Evolutionary conservation across 495 filamentous ascomycete species (phyloP), one percentile per base, ranked within the genome.

Genomic region (Acidiella bohemica): DNA sequence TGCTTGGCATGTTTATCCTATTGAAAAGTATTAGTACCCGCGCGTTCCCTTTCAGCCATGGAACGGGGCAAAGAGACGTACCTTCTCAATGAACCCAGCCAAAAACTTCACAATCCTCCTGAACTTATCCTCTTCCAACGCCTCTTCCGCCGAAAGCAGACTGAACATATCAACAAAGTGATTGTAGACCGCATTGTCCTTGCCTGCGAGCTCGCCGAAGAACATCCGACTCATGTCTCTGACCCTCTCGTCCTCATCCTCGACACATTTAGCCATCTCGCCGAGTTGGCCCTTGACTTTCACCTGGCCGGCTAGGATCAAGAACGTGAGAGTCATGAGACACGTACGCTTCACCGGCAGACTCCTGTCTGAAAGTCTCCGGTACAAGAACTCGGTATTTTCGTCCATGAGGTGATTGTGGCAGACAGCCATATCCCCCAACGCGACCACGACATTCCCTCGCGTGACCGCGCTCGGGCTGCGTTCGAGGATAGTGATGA

Each of bases 121-220:
- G 44, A 99, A 72, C 8, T 78, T 70, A 41, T 86, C 80, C 58
- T 94, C 87, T 32, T 88, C 80, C 42, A 99, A 65, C 23, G 71
- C 73, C 32, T 69, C 70, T 49, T 92, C 87, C 0, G 84, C 81
- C 31, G 81, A 85, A 32, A 99, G 59, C 53, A 96, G 54, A 50
- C 81, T 86, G 61, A 99, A 99, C 84, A 99, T 99, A 53, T 99
- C 92, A 9, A 96, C 84, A 56, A 96, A 99, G 60, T 99, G 88
- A 53, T 99, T 99, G 53, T 99, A 99, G 3, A 99, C 85, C 0
- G 92, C 92, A 57, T 99, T 96, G 57, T 99, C 92, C 62, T 99
- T 99, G 34, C 84, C 93, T 23, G 83, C 80, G 10, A 99, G 67
- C 63, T 99, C 90, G 0, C 83, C 86, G 58, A 99, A 99, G 73